Percentiles rank a stretch among this genome's conserved stretches.
These are phyloP conservation scores for Hypomyces rosellus DNA, from an alignment of 2,329 filamentous ascomycete genomes.

Conservation along the genomic window DNA sequence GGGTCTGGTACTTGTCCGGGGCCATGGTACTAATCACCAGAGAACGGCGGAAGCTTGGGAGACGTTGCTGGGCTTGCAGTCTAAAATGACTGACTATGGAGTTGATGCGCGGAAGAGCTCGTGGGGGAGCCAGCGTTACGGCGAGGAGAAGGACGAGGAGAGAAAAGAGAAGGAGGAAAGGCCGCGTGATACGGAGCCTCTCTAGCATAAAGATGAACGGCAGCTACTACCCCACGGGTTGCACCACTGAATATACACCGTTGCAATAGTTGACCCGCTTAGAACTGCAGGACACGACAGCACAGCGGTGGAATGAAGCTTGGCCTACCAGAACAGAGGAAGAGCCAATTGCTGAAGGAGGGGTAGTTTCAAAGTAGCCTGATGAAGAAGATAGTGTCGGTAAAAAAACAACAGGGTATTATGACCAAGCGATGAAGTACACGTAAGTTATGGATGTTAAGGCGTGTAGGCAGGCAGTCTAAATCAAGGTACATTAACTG, in stretches of 20 bases:
- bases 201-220: no score
- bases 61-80: slow-evolving; percentile 26
- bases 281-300: not conserved
- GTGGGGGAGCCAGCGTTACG: slow-evolving; percentile 62
- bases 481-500: no score
- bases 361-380: slow-evolving; percentile 4
- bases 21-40: slow-evolving; percentile 55
- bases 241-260: no score
- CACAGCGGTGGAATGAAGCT: not conserved
- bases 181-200: slow-evolving; percentile 16
- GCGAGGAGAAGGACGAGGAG: slow-evolving; percentile 51
- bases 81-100: slow-evolving; percentile 52
- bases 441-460: no score
- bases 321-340: slow-evolving; percentile 8
- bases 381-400: not conserved
- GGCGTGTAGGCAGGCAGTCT: no score
- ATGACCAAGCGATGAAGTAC: not conserved
- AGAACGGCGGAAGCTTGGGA: slow-evolving; percentile 25
- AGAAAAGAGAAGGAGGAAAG: slow-evolving; percentile 39
- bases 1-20: slow-evolving; percentile 60
- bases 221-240: no score
- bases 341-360: slow-evolving; percentile 7
- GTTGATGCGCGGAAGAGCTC: slow-evolving; percentile 52
- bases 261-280: no score
- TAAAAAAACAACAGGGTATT: not conserved